Evolutionary conservation across 371 early-diverging fungal species (phyloP).

Genomic region (Encephalitozoon romaleae): DNA sequence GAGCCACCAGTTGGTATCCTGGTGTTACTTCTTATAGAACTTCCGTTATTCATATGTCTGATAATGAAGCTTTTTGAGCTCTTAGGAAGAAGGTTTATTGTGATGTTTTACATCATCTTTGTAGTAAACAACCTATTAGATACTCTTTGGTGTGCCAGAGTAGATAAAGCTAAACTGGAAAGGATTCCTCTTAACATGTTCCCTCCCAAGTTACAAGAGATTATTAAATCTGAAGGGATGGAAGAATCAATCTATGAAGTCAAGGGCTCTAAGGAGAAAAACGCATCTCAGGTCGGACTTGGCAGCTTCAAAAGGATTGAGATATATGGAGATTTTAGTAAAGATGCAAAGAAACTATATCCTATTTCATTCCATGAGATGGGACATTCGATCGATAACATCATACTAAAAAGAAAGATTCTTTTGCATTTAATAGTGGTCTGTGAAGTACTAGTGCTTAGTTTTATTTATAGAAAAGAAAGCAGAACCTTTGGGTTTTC

Average conservation of each 20-base stretch:
- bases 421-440: constrained; percentile 34
- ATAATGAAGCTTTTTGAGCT: not conserved
- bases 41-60: not conserved
- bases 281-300: constrained; percentile 58
- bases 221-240: constrained; percentile 34
- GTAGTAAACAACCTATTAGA: constrained; percentile 4
- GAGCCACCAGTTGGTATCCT: not conserved
- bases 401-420: constrained; percentile 55
- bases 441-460: constrained; percentile 41
- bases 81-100: constrained; percentile 24
- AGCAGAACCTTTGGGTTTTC: constrained; percentile 31
- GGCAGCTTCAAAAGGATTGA: constrained; percentile 49
- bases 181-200: constrained; percentile 31
- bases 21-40: not conserved
- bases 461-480: constrained; percentile 31
- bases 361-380: constrained; percentile 60
- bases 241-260: constrained; percentile 49
- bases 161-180: constrained; percentile 28
- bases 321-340: constrained; percentile 55
- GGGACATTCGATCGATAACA: constrained; percentile 60
- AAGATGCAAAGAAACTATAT: constrained; percentile 45
- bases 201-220: constrained; percentile 40
- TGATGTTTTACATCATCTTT: constrained; percentile 15
- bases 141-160: not conserved
- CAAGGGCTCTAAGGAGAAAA: constrained; percentile 21